phyloP scores from a whole-genome alignment of 2,329 filamentous ascomycete species.

The Samsoniella hepiali region DNA sequence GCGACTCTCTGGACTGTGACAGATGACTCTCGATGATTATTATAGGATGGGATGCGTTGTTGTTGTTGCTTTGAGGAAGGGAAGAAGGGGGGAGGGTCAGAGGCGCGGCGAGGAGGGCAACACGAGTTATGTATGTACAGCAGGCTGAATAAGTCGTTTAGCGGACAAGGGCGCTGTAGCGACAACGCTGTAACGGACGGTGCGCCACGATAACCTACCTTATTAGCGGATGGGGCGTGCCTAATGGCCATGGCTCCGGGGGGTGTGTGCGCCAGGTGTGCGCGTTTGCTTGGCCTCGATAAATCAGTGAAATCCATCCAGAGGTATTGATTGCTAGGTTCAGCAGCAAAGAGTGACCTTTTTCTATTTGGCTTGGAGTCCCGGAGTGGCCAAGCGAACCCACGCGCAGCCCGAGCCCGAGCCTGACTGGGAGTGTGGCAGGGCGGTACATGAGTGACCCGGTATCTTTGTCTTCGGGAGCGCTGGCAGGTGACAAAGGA shows the following conservation, averaged over 20 bases:
- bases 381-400: conserved; percentile 6
- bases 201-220: neutral
- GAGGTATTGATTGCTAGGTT: neutral
- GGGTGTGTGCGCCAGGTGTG: neutral
- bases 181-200: conserved; percentile 1
- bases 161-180: neutral
- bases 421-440: conserved; percentile 6
- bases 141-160: neutral
- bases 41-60: conserved; percentile 47
- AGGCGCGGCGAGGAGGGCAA: conserved; percentile 24
- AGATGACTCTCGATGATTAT: conserved; percentile 53
- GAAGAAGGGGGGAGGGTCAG: conserved; percentile 35
- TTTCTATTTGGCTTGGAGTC: neutral
- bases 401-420: conserved; percentile 10
- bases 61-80: conserved; percentile 45
- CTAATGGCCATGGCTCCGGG: neutral
- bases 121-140: conserved; percentile 22
- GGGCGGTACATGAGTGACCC: neutral
- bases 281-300: neutral
- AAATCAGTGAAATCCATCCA: neutral
- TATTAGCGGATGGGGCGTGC: neutral
- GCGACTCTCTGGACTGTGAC: conserved; percentile 61
- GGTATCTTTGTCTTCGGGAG: conserved; percentile 1
- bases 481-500: conserved; percentile 12
- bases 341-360: conserved; percentile 7